Evolutionary conservation across 148 eudicot species (phyloP), one percentile per base, ranked within the genome.

Genomic region (Pharnaceum exiguum): DNA sequence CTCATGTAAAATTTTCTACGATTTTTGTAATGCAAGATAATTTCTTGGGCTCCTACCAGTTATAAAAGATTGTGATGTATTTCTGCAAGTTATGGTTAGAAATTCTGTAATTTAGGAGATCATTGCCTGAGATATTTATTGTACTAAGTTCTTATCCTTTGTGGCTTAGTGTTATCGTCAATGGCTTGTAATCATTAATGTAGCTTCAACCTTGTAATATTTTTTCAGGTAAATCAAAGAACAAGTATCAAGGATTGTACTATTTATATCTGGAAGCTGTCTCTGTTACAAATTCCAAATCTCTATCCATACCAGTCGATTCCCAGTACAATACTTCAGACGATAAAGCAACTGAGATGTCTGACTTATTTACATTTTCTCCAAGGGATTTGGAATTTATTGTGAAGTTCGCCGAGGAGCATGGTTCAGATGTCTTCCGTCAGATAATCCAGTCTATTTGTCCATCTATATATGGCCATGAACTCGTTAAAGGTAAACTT

Each of bases 391-490:
- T 88, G 68, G 91, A 89, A 65, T 94, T 94, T 59, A 73, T 94
- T 60, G 89, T 81, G 13, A 84, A 83, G 70, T 94, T 83, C 70
- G 68, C 75, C 0, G 76, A 76, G 63, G 95, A 89, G 71, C 69
- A 89, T 70, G 89, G 96, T 71, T 60, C 89, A 48, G 89, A 83
- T 68, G 69, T 80, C 37, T 94, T 94, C 24, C 87, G 89, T 13
- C 99, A 89, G 65, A 75, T 94, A 47, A 77, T 86, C 64, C 99
- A 89, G 60, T 94, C 99, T 58, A 65, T 89, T 60, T 94, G 99
- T 66, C 96, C 96, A 57, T 89, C 96, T 67, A 94, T 94, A 54
- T 94, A 83, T 65, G 99, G 99, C 54, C 99, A 94, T 51, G 99
- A 94, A 67, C 87, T 94, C 67, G 96, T 94, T 59, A 94, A 94